Conservation (phyloP, 257 asterid species). For the Penstemon newberryi region DNA sequence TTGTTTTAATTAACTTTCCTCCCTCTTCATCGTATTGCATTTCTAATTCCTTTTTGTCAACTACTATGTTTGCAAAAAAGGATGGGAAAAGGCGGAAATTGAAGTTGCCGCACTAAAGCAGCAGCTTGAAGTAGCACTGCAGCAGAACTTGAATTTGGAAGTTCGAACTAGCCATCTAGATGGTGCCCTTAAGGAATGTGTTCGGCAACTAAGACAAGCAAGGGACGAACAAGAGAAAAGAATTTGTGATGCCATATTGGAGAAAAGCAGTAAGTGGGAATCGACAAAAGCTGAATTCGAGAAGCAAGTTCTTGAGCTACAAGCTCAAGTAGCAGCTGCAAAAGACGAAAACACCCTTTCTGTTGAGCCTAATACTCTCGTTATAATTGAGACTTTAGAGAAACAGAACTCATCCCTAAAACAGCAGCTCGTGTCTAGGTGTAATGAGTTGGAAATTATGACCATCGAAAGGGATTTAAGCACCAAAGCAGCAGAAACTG, state of each 20-base stretch:
- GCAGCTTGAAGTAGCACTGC: conserved; percentile 64
- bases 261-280: conserved; percentile 49
- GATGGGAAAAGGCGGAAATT: conserved; percentile 91
- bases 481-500: conserved; percentile 64
- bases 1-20: not conserved
- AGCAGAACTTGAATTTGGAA: conserved; percentile 65
- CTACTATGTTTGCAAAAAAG: conserved; percentile 34
- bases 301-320: conserved; percentile 48
- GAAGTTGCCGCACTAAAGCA: conserved; percentile 61
- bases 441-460: conserved; percentile 52
- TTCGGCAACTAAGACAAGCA: conserved; percentile 63
- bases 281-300: conserved; percentile 41
- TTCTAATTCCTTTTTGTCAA: not conserved
- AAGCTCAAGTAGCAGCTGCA: conserved; percentile 34
- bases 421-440: conserved; percentile 43
- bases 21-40: not conserved
- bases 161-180: conserved; percentile 71
- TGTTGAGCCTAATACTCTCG: conserved; percentile 32
- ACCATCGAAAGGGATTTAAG: conserved; percentile 63
- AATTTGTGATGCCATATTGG: conserved; percentile 38
- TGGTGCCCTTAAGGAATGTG: conserved; percentile 79
- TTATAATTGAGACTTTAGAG: conserved; percentile 43
- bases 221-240: conserved; percentile 61
- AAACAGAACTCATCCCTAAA: conserved; percentile 57
- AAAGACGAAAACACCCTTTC: conserved; percentile 29